Conservation (phyloP, 192 early-diverging fungal genomes). For the Podila epicladia region DNA sequence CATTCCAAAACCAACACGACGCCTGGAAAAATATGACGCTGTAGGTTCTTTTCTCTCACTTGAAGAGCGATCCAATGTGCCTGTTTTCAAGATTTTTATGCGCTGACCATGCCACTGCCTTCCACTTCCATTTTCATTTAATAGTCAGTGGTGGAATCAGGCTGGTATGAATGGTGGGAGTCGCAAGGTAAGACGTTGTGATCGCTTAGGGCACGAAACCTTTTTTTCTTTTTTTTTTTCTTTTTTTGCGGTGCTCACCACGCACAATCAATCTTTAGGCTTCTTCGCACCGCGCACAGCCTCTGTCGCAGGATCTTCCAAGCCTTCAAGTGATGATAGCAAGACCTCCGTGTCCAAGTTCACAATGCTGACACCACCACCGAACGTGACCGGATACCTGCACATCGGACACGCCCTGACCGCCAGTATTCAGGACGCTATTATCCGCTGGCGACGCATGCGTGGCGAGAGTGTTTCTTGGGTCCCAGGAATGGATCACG, state of each 20-base stretch:
- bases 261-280: conserved; percentile 4
- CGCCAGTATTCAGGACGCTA: conserved; percentile 83
- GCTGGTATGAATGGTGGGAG: conserved; percentile 99
- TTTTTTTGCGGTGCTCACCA: too few relatives aligned
- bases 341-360: conserved; percentile 61
- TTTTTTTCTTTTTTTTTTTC: not conserved
- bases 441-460: conserved; percentile 89
- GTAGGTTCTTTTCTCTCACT: not conserved
- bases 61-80: not conserved
- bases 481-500: conserved; percentile 97
- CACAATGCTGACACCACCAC: conserved; percentile 93
- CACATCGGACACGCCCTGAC: conserved; percentile 96
- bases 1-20: conserved; percentile 26
- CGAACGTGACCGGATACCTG: conserved; percentile 96
- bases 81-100: not conserved
- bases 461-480: conserved; percentile 88
- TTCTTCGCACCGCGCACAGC: conserved; percentile 41
- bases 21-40: conserved; percentile 43
- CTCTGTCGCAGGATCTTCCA: conserved; percentile 51
- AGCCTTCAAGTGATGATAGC: conserved; percentile 36
- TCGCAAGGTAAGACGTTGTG: conserved; percentile 63
- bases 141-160: conserved; percentile 76
- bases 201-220: too few relatives aligned
- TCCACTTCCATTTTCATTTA: not conserved
- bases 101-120: not conserved